phyloP scores from a whole-genome alignment of 192 early-diverging fungal species.

The Funneliformis mosseae region DNA sequence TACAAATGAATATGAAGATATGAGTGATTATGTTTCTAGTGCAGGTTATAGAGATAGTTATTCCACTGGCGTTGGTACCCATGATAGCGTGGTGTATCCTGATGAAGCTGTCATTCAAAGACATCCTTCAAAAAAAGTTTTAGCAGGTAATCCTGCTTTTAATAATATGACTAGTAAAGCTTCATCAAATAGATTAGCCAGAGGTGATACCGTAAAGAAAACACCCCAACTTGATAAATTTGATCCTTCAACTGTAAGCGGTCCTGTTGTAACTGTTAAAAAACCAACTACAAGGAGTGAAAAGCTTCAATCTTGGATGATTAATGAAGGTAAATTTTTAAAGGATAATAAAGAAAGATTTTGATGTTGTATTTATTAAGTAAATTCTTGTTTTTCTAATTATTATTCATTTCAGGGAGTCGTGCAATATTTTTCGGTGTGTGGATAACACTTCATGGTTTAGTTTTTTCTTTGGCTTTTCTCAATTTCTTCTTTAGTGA shows the following conservation, averaged over 20 bases:
- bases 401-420: slow-evolving; percentile 32
- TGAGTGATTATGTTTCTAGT: not conserved
- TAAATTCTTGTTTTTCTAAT: not conserved
- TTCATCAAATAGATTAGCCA: not conserved
- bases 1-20: not conserved
- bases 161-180: not conserved
- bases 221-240: slow-evolving; percentile 1
- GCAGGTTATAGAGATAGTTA: not conserved
- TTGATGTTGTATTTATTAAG: not conserved
- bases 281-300: slow-evolving; percentile 15
- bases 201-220: slow-evolving; percentile 12
- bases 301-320: slow-evolving; percentile 50
- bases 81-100: not conserved
- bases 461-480: slow-evolving; percentile 59
- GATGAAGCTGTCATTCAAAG: not conserved
- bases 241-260: not conserved
- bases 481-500: slow-evolving; percentile 64
- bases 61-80: not conserved
- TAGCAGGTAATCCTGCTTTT: not conserved
- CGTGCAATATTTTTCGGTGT: slow-evolving; percentile 47
- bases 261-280: not conserved
- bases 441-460: slow-evolving; percentile 63
- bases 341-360: slow-evolving; percentile 35
- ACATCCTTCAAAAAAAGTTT: slow-evolving; percentile 2
- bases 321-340: slow-evolving; percentile 52